Percentiles rank a stretch among this genome's conserved stretches.
Conservation (phyloP, 208 protist genomes). For the Dictyostelium gargantuum region DNA sequence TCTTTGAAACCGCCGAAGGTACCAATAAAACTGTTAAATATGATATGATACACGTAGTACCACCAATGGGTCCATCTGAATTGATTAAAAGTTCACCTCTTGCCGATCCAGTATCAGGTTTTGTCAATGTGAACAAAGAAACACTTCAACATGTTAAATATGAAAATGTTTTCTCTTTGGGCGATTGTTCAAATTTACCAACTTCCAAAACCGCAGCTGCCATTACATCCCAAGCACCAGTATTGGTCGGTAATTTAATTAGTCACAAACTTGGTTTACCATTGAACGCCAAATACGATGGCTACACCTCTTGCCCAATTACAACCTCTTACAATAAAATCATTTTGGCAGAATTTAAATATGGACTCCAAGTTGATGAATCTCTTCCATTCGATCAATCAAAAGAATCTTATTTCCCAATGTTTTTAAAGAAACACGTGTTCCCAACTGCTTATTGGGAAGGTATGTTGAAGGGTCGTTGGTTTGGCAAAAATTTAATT, state of each 20-base stretch:
- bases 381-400: slow-evolving; percentile 56
- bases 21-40: slow-evolving; percentile 50
- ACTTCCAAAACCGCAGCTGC: slow-evolving; percentile 82
- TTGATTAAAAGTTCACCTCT: slow-evolving; percentile 62
- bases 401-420: slow-evolving; percentile 38
- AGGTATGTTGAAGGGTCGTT: slow-evolving; percentile 6
- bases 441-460: slow-evolving; percentile 78
- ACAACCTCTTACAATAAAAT: slow-evolving; percentile 59
- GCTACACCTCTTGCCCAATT: slow-evolving; percentile 81
- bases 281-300: slow-evolving; percentile 71
- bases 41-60: slow-evolving; percentile 79
- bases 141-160: slow-evolving; percentile 76
- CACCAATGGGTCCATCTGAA: slow-evolving; percentile 71
- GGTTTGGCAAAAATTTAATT: not conserved
- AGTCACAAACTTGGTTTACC: not conserved
- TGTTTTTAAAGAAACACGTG: slow-evolving; percentile 75
- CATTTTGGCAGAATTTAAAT: slow-evolving; percentile 79
- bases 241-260: slow-evolving; percentile 39
- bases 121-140: slow-evolving; percentile 77
- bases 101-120: slow-evolving; percentile 68
- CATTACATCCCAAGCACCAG: slow-evolving; percentile 71
- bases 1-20: slow-evolving; percentile 63
- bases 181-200: slow-evolving; percentile 76
- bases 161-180: slow-evolving; percentile 79
- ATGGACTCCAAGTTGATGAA: slow-evolving; percentile 61